Base-by-base conservation (phyloP, 176 grass and related monocot genomes). In the Guadua angustifolia region DNA sequence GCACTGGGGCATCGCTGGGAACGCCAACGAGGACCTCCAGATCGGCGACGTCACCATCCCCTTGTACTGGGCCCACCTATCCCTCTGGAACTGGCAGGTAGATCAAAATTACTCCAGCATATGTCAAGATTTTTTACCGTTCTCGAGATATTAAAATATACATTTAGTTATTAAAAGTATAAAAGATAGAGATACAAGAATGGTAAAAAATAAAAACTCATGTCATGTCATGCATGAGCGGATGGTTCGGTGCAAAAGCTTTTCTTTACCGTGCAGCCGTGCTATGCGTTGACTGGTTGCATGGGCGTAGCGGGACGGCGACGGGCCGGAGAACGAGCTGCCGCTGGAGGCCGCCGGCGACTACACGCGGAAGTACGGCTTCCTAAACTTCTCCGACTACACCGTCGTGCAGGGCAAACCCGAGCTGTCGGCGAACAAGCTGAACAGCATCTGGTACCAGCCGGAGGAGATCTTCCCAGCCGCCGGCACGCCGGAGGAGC, bases 321-420 rank as follows among this genome's bases (percentile, higher is more conserved):
- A 78, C 69, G 92, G 88, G 0, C 59, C 59, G 2, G 52, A 68
- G 12, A 80, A 89, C 78, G 86, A 87, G 58, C 66, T 91, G 9
- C 17, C 92, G 9, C 25, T 94, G 26, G 92, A 94, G 43, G 26
- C 66, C 9, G 53, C 60, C 62, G 89, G 89, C 66, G 80, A 91
- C 59, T 91, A 89, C 83, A 94, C 92, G 5, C 39, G 92, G 69
- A 9, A 82, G 32, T 22, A 56, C 60, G 89, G 89, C 57, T 71
- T 76, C 74, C 83, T 94, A 24, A 94, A 94, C 75, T 86, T 94
- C 77, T 94, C 88, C 53, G 83, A 94, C 74, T 94, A 91, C 77
- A 72, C 35, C 17, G 58, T 46, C 2, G 52, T 46, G 0, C 4
- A 58, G 7, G 70, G 22, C 8, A 76, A 70, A 52, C 53, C 38